Evolutionary conservation across 2,329 filamentous ascomycete species (phyloP), one percentile per base, ranked within the genome.

Genomic region (Lasiodiplodia hormozganensis): DNA sequence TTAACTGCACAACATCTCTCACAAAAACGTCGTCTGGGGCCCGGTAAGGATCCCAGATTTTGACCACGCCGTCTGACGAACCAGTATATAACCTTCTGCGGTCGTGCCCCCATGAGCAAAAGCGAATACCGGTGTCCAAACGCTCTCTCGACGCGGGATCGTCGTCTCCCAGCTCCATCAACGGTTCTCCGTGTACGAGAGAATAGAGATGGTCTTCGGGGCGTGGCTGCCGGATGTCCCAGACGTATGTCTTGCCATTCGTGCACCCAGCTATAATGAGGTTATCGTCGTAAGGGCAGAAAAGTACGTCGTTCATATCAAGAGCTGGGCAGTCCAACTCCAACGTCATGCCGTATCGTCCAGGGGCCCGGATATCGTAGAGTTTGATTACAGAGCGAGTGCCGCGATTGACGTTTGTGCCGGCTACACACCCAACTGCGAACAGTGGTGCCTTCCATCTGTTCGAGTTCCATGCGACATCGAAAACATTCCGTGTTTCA

Each of bases 221-320:
- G 8, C 77, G 76, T 0, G 80, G 79, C 16, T 77, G 77, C 0
- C 88, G 85, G 34, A 80, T 75, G 73, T 90, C 88, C 87, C 87
- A 90, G 5, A 90, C 79, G 74, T 89, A 89, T 0, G 86, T 85
- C 36, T 80, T 80, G 2, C 87, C 86, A 74, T 89, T 83, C 0
- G 88, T 90, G 70, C 87, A 89, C 12, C 87, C 87, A 14, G 86
- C 87, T 8, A 86, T 85, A 14, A 89, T 78, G 67, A 88, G 80
- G 47, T 83, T 81, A 1, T 84, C 78, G 65, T 85, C 80, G 65
- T 82, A 74, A 0, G 83, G 83, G 68, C 83, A 86, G 71, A 85
- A 86, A 0, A 85, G 79, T 0, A 89, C 79, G 68, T 89, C 87
- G 68, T 89, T 90, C 71, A 90, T 88, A 74, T 90, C 88, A 8